Base-by-base conservation (phyloP, 2,329 filamentous ascomycete species). In the Colletotrichum aenigma region DNA sequence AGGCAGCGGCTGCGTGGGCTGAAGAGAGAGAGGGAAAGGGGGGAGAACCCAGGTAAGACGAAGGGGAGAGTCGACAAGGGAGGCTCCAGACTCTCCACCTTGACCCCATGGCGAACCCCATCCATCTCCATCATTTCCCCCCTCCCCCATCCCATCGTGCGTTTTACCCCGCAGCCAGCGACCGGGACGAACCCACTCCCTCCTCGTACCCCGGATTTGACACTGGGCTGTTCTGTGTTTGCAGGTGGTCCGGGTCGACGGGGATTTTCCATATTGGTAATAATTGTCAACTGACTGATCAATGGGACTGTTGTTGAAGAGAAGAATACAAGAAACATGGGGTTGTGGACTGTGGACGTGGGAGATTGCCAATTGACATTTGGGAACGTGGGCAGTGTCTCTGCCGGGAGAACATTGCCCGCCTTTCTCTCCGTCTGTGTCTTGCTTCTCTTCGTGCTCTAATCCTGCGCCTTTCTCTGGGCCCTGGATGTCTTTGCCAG, bases 121-220 rank as follows among this genome's bases (percentile, higher is more conserved):
- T 52, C 34, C 18, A 69, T 30, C 24, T 28, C 65, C 65, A 66
- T 55, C 38, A 15, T 30, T 10, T 62, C 48, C 13, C 43, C 66
- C 24, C 34, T 48, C 36, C 56, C 66, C 55, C 55, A 69, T 69
- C 66, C 30, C 72, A 56, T 62, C 61, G 30, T 43, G 72, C 55
- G 52, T 62, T 58, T 64, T 75, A 75, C 73, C 73, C 69, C 73
- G 73, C 73, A 75, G 73, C 30, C 30, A 56, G 30, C n/a, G 61
- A 16, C 55, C 24, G 62, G 70, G 64, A 60, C 64, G 48, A 75
- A 73, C 58, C 73, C 73, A 73, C 64, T 65, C 43, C 36, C 43
- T 74, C 43, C 38, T 71, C 26, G n/a, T 75, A 65, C 56, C 73
- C 73, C 64, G 16, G 69, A 75, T 73, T 75, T 52, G 21, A 72